Base-by-base conservation (phyloP, 257 asterid genomes). In the Penstemon davidsonii region DNA sequence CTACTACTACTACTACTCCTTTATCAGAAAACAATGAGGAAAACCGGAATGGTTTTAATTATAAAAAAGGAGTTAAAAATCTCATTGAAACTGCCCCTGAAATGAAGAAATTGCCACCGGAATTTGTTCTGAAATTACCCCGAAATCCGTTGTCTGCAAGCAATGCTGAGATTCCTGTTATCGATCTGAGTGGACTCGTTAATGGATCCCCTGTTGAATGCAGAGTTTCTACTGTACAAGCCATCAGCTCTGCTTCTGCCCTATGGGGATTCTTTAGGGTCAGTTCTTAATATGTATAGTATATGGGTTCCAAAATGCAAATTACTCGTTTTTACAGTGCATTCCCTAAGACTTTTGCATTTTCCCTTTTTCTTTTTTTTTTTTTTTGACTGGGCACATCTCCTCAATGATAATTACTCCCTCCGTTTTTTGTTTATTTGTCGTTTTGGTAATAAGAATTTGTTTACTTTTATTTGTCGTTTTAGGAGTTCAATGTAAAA, bases 221-320 rank as follows among this genome's bases (percentile, higher is more conserved):
- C 38, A 67, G 87, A 65, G 8, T 19, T 52, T 61, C 83, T 1
- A 69, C 76, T 4, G 61, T 85, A 36, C 2, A 62, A 52, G 84
- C 76, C 73, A 65, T 85, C 62, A 62, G 70, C 57, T 62, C 81
- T 7, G 90, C 90, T 19, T 85, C 87, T 42, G 63, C 54, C 2
- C 15, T 13, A 0, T 85, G 90, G 90, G 90, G 87, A 42, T 73
- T 85, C 64, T 82, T 85, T 3, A 66, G 80, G 87, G 85, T 82
- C 4, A 71, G 84, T 77, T 44, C 19, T 57, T 6, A 25, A 36
- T 36, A 49, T 8, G 33, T 25, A 25, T 25, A 15, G 18, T 25
- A 25, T 25, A 25, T 25, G 1, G 33, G 33, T 25, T 25, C 33
- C 33, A 25, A 25, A 25, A 25, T 25, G 33, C 33, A 25, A 25